Conservation (phyloP, 2,329 filamentous ascomycete genomes). For the Cordyceps cateniannulata region DNA sequence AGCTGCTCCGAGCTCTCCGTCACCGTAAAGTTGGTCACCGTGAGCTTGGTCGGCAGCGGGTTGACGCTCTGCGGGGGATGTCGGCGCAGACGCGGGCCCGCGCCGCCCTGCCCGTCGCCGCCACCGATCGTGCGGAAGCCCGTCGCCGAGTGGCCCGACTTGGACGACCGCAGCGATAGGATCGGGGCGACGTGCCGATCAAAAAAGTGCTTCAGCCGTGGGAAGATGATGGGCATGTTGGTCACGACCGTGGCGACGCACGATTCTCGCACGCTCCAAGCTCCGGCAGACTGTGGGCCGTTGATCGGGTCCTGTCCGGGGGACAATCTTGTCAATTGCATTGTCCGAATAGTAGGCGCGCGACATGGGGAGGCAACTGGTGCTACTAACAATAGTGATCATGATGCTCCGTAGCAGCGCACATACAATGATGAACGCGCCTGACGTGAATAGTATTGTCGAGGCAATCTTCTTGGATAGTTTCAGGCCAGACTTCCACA, state of each 20-base stretch:
- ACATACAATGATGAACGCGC: constrained; percentile 47
- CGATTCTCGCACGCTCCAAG: constrained; percentile 20
- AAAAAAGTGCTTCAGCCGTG: constrained; percentile 20
- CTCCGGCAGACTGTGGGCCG: constrained; percentile 10
- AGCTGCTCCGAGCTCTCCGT: constrained; percentile 10
- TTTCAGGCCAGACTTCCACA: constrained; percentile 44
- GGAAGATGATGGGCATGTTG: constrained; percentile 29
- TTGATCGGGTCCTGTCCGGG: constrained; percentile 13
- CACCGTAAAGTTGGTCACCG: neutral
- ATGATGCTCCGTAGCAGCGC: constrained; percentile 47
- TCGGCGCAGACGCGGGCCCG: neutral
- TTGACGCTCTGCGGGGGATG: constrained; percentile 3
- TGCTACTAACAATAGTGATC: constrained; percentile 31
- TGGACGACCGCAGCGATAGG: constrained; percentile 18
- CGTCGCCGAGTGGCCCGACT: neutral
- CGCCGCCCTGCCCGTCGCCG: neutral
- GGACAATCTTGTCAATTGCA: neutral
- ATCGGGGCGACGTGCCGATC: constrained; percentile 18
- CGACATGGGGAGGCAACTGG: constrained; percentile 20
- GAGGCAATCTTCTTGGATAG: constrained; percentile 45
- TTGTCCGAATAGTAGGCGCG: constrained; percentile 35
- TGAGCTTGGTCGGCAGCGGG: constrained; percentile 9
- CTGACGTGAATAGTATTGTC: constrained; percentile 48
- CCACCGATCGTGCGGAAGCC: constrained; percentile 10
- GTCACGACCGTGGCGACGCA: constrained; percentile 33